phyloP scores from a whole-genome alignment of 140 eudicot species.

The Erigeron philadelphicus region DNA sequence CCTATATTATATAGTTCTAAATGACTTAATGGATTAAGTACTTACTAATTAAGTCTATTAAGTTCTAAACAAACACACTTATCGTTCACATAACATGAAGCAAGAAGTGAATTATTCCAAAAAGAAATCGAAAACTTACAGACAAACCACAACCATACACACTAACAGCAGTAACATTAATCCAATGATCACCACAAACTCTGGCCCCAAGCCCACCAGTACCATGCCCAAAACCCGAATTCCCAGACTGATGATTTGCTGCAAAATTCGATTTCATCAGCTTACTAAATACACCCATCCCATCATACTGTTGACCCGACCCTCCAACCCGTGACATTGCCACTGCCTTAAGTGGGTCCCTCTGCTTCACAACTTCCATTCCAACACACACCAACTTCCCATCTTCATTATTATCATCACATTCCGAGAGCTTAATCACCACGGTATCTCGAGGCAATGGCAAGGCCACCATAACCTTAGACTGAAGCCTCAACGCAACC shows the following conservation, averaged over 20 bases:
- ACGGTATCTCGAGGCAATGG: constrained; percentile 69
- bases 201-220: constrained; percentile 25
- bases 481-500: constrained; percentile 65
- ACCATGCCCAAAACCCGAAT: constrained; percentile 27
- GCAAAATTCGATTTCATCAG: constrained; percentile 58
- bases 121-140: constrained; percentile 40
- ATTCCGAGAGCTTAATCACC: constrained; percentile 40
- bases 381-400: constrained; percentile 46
- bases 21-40: too few species aligned
- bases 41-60: too few species aligned
- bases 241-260: constrained; percentile 22
- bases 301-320: constrained; percentile 74
- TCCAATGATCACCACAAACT: constrained; percentile 72
- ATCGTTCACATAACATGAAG: too few species aligned
- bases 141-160: constrained; percentile 65
- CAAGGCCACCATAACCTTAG: constrained; percentile 66
- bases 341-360: constrained; percentile 74
- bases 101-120: neutral
- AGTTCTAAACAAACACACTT: too few species aligned
- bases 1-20: too few species aligned
- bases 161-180: constrained; percentile 61
- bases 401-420: constrained; percentile 21
- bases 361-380: constrained; percentile 81
- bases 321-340: constrained; percentile 65
- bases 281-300: constrained; percentile 78